Conservation (phyloP, 2,329 filamentous ascomycete genomes). For the Cryphonectria parasitica region DNA sequence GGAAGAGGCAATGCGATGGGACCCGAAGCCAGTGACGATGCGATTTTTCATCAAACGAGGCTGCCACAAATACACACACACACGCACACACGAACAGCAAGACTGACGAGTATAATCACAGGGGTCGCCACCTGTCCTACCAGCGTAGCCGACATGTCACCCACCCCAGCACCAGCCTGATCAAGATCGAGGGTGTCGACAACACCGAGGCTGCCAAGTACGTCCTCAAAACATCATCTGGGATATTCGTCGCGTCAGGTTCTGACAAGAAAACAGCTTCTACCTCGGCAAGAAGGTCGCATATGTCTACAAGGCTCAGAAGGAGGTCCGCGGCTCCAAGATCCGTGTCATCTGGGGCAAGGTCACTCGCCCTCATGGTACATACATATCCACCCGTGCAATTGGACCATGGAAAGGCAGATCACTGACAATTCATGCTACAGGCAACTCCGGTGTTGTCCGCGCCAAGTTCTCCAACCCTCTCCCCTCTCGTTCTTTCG, state of each 20-base stretch:
- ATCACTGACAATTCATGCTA: conserved; percentile 16
- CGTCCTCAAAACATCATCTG: conserved; percentile 40
- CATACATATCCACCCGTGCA: conserved; percentile 36
- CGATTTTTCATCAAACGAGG: conserved; percentile 32
- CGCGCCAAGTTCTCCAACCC: conserved; percentile 96
- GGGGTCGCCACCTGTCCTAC: conserved; percentile 98
- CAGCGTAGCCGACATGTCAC: conserved; percentile 92
- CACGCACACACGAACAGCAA: conserved; percentile 33
- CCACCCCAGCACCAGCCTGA: conserved; percentile 87
- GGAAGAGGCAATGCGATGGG: conserved; percentile 13
- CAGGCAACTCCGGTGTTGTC: conserved; percentile 97
- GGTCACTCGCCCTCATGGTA: conserved; percentile 94
- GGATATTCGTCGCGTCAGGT: conserved; percentile 15
- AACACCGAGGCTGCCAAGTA: conserved; percentile 86
- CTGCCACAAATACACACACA: conserved; percentile 14
- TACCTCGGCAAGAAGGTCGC: conserved; percentile 99
- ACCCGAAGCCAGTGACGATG: conserved; percentile 28
- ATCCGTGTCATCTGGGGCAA: conserved; percentile 99
- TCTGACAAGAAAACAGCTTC: conserved; percentile 62
- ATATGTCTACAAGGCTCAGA: conserved; percentile 96
- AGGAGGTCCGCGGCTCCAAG: conserved; percentile 96
- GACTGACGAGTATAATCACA: conserved; percentile 44
- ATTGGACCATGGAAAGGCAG: conserved; percentile 17
- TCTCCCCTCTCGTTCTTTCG: conserved; percentile 95
- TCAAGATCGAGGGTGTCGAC: conserved; percentile 99